Conservation (phyloP, 139 green algal genomes). For the Chlamydomonas sp. region DNA sequence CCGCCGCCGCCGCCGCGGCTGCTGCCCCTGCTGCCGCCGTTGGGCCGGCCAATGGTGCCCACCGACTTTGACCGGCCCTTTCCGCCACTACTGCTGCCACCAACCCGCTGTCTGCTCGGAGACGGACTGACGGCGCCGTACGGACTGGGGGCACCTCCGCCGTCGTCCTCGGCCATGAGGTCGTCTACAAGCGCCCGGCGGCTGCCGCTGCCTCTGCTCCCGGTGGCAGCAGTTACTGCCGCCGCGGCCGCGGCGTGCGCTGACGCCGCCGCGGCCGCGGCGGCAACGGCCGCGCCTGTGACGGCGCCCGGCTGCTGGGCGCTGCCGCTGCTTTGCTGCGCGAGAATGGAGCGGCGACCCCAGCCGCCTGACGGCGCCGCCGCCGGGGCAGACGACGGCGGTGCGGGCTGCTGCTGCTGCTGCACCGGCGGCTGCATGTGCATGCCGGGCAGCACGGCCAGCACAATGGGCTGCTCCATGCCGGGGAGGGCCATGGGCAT, state of each 20-base stretch:
- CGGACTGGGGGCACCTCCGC: background rate
- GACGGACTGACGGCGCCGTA: background rate
- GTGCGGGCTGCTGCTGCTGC: background rate
- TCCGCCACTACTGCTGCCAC: background rate
- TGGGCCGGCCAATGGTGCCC: background rate
- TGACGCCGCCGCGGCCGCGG: background rate
- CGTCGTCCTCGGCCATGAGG: conserved; percentile 2
- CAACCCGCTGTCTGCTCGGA: background rate
- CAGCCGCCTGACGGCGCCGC: conserved; percentile 3
- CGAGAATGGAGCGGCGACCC: conserved; percentile 20
- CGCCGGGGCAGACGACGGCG: background rate
- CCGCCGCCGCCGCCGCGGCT: background rate
- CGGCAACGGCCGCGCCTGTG: background rate
- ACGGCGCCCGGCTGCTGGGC: background rate
- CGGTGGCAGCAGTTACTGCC: no score
- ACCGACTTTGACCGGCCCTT: conserved; percentile 23
- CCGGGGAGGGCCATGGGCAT: no score
- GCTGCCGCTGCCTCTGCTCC: background rate
- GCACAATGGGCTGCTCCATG: no score
- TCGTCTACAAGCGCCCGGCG: conserved; percentile 15
- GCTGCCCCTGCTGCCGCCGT: conserved; percentile 12
- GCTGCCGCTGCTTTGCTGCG: background rate
- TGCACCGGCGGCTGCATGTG: background rate
- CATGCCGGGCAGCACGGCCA: no score
- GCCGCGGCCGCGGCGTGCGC: no score